Base-by-base conservation (phyloP, 2,329 filamentous ascomycete species). In the Cylindrodendrum hubeiense region DNA sequence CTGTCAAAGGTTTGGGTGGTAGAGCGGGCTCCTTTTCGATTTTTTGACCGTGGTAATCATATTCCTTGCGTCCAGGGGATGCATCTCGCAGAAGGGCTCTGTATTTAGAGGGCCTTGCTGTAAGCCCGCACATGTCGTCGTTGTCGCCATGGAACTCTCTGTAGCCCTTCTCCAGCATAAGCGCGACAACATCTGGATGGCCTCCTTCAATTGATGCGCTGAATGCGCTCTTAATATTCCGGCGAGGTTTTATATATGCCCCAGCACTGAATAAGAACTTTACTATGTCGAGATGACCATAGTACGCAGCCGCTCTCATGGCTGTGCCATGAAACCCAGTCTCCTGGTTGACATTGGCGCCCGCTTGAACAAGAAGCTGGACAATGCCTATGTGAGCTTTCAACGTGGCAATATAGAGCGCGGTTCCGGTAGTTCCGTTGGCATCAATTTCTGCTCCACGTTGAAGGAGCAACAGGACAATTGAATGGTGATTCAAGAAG, bases 201-300 rank as follows among this genome's bases (percentile, higher is more conserved):
- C 66, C 67, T n/a, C 67, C 59, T 5, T 63, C 47, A 8, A 59
- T 61, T 13, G 67, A 66, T 0, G 66, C 66, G 17, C 56, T 50
- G 1, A 68, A 49, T 2, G 59, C 59, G 13, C 66, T 66, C 17
- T n/a, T n/a, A 66, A 10, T 37, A 50, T 15, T 56, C 56, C 1
- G 10, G 6, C 28, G 12, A 0, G 12, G 47, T 13, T 9, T 24
- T 2, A 47, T 30, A 12, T 43, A 12, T 3, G 63, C 67, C 0
- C 61, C 59, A 3, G 43, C 54, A 5, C 66, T 24, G 5, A 69
- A 19, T 7, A 26, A 52, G 5, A 57, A 8, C 28, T 60, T 26
- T 3, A 61, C 59, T 2, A 47, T 55, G 1, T 33, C 6, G 13
- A 6, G 15, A 17, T 60, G 55, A 0, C 67, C 67, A 3, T 58